Base-by-base conservation (phyloP, 768 basidiomycete genomes). In the Boletus fagicola region DNA sequence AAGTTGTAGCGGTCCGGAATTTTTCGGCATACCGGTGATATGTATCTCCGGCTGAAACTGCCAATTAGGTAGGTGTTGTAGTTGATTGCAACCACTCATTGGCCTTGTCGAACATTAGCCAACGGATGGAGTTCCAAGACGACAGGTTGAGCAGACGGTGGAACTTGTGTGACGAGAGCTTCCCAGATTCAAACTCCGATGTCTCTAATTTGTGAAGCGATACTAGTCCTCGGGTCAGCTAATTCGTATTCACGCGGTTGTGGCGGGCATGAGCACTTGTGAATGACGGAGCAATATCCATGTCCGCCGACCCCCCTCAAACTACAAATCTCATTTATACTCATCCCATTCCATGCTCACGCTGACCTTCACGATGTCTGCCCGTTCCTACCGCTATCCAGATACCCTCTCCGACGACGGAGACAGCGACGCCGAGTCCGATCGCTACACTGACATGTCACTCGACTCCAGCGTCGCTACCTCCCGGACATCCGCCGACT, bases 401-500 rank as follows among this genome's bases (percentile, higher is more conserved):
- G 44, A 49, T 45, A 15, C 47, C 49, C 48, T 59, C 58, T 67
- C 72, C 64, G 77, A 76, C 56, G 83, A 82, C 70, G 58, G 61
- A 30, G 79, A 78, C 59, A 79, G 76, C 57, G 82, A 82, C 53
- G 50, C 68, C 44, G 73, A 74, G 43, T 85, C 82, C 1, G 65
- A 77, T 54, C 64, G 69, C 51, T 74, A 72, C 56, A 83, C 82
- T 12, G 62, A 76, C 16, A 71, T 75, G 40, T 79, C 80, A 36
- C 64, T 76, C 24, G 71, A 77, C 39, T 64, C 69, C 31, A 80
- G 77, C 49, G 61, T 67, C 10, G 74, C 71, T 4, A 79, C 76
- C 65, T 84, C 87, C 0, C 72, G 72, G 24, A 88, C 86, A 1
- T 87, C 88, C 16, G 74, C 78, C 51, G 83, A 84, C 62, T 62